phyloP scores from a whole-genome alignment of 176 grass and related monocot genomes.

The Cenchrus fungigraminus region DNA sequence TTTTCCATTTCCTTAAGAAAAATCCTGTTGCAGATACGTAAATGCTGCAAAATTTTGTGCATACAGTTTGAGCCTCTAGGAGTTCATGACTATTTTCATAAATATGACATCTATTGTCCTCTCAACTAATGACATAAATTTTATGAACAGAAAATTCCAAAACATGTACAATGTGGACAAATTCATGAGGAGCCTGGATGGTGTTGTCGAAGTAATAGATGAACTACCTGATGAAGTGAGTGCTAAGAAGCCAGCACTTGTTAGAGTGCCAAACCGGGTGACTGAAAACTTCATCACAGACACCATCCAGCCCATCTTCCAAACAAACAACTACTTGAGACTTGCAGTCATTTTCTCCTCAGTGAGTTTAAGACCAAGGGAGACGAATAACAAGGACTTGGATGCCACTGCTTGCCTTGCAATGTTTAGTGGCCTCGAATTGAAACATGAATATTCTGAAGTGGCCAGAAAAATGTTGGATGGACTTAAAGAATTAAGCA shows the following conservation, averaged over 20 bases:
- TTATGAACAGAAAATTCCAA: conserved; percentile 73
- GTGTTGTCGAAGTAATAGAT: conserved; percentile 61
- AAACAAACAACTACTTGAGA: conserved; percentile 73
- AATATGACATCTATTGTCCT: neutral
- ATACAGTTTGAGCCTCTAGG: conserved; percentile 26
- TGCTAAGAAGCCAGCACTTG: conserved; percentile 59
- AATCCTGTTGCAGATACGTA: neutral
- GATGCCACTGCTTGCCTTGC: conserved; percentile 75
- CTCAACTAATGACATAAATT: conserved; percentile 31
- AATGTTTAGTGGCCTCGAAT: conserved; percentile 74
- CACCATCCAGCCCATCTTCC: conserved; percentile 70
- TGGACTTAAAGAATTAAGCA: conserved; percentile 68
- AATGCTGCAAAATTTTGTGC: conserved; percentile 3
- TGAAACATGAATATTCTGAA: conserved; percentile 65
- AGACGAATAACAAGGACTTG: conserved; percentile 58
- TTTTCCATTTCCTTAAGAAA: conserved; percentile 10
- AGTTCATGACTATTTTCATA: neutral
- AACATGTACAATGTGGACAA: conserved; percentile 83
- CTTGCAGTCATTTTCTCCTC: conserved; percentile 71
- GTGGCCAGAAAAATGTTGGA: conserved; percentile 69
- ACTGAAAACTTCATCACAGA: conserved; percentile 64
- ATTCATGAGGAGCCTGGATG: conserved; percentile 68
- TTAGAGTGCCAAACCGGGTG: conserved; percentile 79
- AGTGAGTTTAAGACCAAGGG: conserved; percentile 66
- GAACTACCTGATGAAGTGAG: conserved; percentile 68